These are phyloP conservation scores for Prunus persica DNA, from an alignment of 306 rosid species.

Conservation along the genomic window DNA sequence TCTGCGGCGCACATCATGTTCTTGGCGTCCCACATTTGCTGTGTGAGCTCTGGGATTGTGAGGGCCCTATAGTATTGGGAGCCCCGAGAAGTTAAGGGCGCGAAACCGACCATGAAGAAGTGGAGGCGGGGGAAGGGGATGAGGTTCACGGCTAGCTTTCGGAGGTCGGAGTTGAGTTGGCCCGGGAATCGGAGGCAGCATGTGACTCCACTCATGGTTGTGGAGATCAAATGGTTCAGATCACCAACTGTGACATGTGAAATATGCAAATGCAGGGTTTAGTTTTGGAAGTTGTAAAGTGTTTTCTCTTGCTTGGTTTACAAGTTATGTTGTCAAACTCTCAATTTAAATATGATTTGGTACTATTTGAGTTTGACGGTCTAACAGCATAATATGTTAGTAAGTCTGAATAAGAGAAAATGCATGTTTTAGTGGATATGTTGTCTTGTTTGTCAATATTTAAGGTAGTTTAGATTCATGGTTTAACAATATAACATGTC, in stretches of 20 bases:
- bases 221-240: conserved; percentile 86
- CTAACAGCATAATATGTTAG: background rate
- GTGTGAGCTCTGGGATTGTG: conserved; percentile 88
- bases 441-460: too few relatives aligned
- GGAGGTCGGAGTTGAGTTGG: conserved; percentile 84
- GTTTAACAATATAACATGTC: background rate
- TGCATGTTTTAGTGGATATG: background rate
- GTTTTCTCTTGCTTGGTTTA: background rate
- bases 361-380: background rate
- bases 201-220: conserved; percentile 94
- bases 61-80: conserved; percentile 72
- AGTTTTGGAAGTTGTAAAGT: background rate
- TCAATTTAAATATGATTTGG: background rate
- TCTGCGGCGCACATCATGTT: conserved; percentile 93
- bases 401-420: background rate
- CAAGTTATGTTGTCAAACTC: background rate
- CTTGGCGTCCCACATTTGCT: conserved; percentile 89
- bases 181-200: conserved; percentile 93
- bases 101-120: conserved; percentile 88
- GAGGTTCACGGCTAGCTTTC: conserved; percentile 75
- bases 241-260: conserved; percentile 63
- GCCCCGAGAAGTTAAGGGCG: conserved; percentile 75
- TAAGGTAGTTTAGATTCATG: too few relatives aligned
- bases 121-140: conserved; percentile 83
- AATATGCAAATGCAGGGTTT: background rate